Percentiles rank a stretch among this genome's conserved stretches.
Conservation (phyloP, 352 stramenopile species). For the Phytophthora cactorum region DNA sequence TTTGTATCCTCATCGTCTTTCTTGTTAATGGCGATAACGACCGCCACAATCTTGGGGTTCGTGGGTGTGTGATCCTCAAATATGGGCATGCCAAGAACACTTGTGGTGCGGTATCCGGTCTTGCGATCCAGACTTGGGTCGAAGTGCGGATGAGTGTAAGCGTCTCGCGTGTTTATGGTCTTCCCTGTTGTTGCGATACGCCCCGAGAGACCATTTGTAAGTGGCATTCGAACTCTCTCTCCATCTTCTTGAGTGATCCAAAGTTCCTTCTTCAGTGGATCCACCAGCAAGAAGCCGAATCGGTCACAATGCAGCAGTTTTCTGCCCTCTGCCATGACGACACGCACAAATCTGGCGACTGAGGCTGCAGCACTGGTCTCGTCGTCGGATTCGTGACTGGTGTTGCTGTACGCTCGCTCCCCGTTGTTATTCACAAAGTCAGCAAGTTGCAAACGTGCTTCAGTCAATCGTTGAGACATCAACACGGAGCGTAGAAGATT, state of each 20-base stretch:
- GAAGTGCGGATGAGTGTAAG: constrained; percentile 66
- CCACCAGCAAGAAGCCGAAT: constrained; percentile 68
- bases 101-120: constrained; percentile 76
- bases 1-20: constrained; percentile 32
- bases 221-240: constrained; percentile 60
- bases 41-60: constrained; percentile 71
- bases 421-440: constrained; percentile 62
- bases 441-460: constrained; percentile 64
- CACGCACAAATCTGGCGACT: constrained; percentile 56
- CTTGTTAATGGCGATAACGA: constrained; percentile 91
- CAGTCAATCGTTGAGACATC: constrained; percentile 69
- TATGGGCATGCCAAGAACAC: constrained; percentile 69
- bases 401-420: constrained; percentile 29
- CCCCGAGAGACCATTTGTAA: constrained; percentile 69
- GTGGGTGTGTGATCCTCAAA: constrained; percentile 62
- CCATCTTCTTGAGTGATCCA: constrained; percentile 71
- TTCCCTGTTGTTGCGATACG: constrained; percentile 59
- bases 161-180: constrained; percentile 56
- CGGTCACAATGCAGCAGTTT: constrained; percentile 66
- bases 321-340: constrained; percentile 63
- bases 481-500: constrained; percentile 67
- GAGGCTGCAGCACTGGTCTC: constrained; percentile 54
- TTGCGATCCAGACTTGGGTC: constrained; percentile 65
- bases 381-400: constrained; percentile 35
- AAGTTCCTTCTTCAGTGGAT: constrained; percentile 73